A percentile compares a stretch with the other conserved stretches of the same genome.
Evolutionary conservation across 768 basidiomycete genomes (phyloP).

Genomic region (Pisolithus albus): DNA sequence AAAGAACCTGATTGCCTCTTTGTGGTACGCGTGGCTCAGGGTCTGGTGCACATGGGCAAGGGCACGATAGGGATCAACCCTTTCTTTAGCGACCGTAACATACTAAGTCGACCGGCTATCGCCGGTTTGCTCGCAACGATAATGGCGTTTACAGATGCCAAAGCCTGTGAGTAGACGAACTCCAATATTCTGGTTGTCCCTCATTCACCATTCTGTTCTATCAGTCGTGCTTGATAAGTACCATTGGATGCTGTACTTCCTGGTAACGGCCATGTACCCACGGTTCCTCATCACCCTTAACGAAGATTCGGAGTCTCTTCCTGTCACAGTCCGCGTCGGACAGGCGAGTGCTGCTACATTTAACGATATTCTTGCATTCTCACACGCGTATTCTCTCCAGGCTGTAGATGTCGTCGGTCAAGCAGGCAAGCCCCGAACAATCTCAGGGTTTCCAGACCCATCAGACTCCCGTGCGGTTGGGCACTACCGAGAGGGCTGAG

Average conservation of each 20-base stretch:
- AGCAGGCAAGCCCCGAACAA: slow-evolving; percentile 94
- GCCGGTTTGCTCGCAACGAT: slow-evolving; percentile 85
- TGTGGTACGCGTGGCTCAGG: slow-evolving; percentile 92
- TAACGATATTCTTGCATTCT: not conserved
- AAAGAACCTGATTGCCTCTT: slow-evolving; percentile 97
- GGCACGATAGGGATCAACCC: slow-evolving; percentile 96
- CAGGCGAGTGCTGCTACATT: slow-evolving; percentile 43
- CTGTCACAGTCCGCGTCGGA: slow-evolving; percentile 93
- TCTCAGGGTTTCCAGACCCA: slow-evolving; percentile 99
- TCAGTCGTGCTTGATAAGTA: slow-evolving; percentile 89
- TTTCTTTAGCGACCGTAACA: slow-evolving; percentile 87
- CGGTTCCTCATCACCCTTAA: slow-evolving; percentile 96
- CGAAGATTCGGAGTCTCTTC: slow-evolving; percentile 78
- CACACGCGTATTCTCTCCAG: slow-evolving; percentile 30
- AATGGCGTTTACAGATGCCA: slow-evolving; percentile 90
- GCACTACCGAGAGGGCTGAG: slow-evolving; percentile 91
- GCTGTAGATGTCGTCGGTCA: slow-evolving; percentile 97
- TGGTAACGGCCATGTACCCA: slow-evolving; percentile 95
- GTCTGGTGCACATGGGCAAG: slow-evolving; percentile 99
- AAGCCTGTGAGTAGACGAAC: slow-evolving; percentile 64
- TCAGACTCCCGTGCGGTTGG: slow-evolving; percentile 91
- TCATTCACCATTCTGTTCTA: not conserved
- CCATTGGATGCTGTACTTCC: slow-evolving; percentile 99
- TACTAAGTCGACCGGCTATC: slow-evolving; percentile 84
- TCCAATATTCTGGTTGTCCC: not conserved